Percentiles rank a stretch among this genome's conserved stretches.
Conservation (phyloP, 2,329 filamentous ascomycete species). For the Fusarium duplospermum region DNA sequence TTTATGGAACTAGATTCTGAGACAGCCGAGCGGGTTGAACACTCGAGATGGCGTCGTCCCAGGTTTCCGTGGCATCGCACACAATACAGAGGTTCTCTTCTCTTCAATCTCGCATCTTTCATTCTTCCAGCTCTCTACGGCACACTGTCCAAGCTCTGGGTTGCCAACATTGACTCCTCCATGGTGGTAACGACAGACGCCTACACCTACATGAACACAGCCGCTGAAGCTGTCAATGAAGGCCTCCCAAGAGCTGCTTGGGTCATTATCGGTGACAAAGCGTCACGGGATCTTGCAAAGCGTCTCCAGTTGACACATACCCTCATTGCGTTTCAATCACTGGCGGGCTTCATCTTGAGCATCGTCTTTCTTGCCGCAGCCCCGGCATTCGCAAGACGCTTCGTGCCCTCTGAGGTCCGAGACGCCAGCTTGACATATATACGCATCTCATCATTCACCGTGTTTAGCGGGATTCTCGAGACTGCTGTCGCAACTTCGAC, state of each 20-base stretch:
- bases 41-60: background rate
- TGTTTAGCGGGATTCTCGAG: constrained; percentile 71
- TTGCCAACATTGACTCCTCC: constrained; percentile 73
- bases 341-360: constrained; percentile 70
- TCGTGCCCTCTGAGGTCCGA: constrained; percentile 71
- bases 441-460: constrained; percentile 71
- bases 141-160: constrained; percentile 77
- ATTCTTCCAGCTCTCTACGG: constrained; percentile 74
- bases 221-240: constrained; percentile 78
- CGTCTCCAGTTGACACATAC: constrained; percentile 72
- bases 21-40: background rate
- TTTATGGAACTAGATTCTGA: constrained; percentile 14
- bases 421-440: constrained; percentile 71
- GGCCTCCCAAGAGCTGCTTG: constrained; percentile 76
- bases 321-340: constrained; percentile 68
- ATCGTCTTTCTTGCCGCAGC: constrained; percentile 68
- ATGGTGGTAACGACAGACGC: constrained; percentile 54
- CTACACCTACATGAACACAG: constrained; percentile 76
- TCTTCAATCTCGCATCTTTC: constrained; percentile 73
- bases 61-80: constrained; percentile 29
- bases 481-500: constrained; percentile 71
- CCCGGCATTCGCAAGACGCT: constrained; percentile 65
- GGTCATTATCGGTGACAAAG: constrained; percentile 74
- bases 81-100: constrained; percentile 65
- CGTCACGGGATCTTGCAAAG: constrained; percentile 61